Conservation (phyloP, 805 yeast species). For the Lachancea dasiensis region DNA sequence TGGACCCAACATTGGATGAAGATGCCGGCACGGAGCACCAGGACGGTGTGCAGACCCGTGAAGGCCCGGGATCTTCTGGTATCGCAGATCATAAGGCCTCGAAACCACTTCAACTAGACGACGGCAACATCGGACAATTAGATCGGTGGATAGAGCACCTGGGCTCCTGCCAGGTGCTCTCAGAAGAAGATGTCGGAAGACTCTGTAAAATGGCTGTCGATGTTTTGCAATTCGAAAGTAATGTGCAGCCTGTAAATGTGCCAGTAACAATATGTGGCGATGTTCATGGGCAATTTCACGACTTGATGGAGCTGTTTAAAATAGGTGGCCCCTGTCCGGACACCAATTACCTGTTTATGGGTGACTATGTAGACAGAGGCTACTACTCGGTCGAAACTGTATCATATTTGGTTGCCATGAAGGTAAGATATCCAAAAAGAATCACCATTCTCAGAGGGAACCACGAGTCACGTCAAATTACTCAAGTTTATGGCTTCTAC, state of each 20-base stretch:
- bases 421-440: slow-evolving; percentile 85
- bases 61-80: slow-evolving; percentile 31
- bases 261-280: slow-evolving; percentile 98
- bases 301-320: slow-evolving; percentile 84
- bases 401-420: slow-evolving; percentile 81
- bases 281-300: slow-evolving; percentile 95
- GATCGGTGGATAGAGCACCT: slow-evolving; percentile 86
- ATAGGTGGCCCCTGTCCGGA: slow-evolving; percentile 94
- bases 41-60: slow-evolving; percentile 12
- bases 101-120: slow-evolving; percentile 36
- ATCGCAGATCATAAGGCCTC: slow-evolving; percentile 36
- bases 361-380: slow-evolving; percentile 91
- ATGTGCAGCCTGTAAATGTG: slow-evolving; percentile 90
- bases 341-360: slow-evolving; percentile 84
- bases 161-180: slow-evolving; percentile 70
- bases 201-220: slow-evolving; percentile 89
- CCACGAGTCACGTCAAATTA: slow-evolving; percentile 92
- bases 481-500: slow-evolving; percentile 93
- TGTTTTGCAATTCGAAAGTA: slow-evolving; percentile 83
- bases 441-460: slow-evolving; percentile 91
- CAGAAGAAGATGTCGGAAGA: slow-evolving; percentile 71
- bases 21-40: slow-evolving; percentile 13
- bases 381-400: slow-evolving; percentile 84
- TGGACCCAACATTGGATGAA: slow-evolving; percentile 31
- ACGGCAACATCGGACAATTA: slow-evolving; percentile 55